Conservation (phyloP, 352 stramenopile genomes). For the Globisporangium ultimum region DNA sequence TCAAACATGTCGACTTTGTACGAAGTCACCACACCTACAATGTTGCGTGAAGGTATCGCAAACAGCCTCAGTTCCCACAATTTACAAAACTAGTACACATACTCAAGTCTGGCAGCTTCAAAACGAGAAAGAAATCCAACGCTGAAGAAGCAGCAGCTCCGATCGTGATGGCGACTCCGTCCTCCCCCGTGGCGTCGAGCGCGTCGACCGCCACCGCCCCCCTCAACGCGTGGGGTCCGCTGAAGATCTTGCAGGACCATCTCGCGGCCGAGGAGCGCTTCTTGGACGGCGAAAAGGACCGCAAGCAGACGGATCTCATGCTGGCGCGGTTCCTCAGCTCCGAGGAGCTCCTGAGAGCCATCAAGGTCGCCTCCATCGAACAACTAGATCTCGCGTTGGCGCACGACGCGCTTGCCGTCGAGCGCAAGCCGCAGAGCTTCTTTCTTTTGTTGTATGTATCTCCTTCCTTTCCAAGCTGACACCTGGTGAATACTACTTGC, state of each 20-base stretch:
- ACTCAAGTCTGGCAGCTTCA: neutral
- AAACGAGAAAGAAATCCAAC: slow-evolving; percentile 8
- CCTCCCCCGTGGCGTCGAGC: neutral
- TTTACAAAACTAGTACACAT: too few species aligned
- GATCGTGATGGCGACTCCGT: neutral
- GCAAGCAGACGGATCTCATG: slow-evolving; percentile 43
- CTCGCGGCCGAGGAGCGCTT: slow-evolving; percentile 33
- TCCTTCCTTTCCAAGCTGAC: neutral
- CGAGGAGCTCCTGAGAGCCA: slow-evolving; percentile 44
- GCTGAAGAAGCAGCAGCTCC: neutral
- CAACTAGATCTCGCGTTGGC: slow-evolving; percentile 58
- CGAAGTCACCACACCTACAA: too few species aligned
- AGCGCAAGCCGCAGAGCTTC: slow-evolving; percentile 44
- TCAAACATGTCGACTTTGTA: too few species aligned
- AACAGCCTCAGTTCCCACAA: too few species aligned
- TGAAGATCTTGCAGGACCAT: slow-evolving; percentile 44
- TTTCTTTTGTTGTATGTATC: slow-evolving; percentile 43
- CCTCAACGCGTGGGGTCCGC: slow-evolving; percentile 37
- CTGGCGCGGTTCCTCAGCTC: slow-evolving; percentile 35
- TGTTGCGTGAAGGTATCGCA: too few species aligned
- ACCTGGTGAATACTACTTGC: neutral
- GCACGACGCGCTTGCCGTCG: slow-evolving; percentile 44
- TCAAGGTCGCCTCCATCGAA: slow-evolving; percentile 45
- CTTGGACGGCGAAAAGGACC: slow-evolving; percentile 33
- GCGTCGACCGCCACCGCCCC: neutral